A percentile compares a stretch with the other conserved stretches of the same genome.
Conservation (phyloP, 371 early-diverging fungal species). For the Mortierella sp. region DNA sequence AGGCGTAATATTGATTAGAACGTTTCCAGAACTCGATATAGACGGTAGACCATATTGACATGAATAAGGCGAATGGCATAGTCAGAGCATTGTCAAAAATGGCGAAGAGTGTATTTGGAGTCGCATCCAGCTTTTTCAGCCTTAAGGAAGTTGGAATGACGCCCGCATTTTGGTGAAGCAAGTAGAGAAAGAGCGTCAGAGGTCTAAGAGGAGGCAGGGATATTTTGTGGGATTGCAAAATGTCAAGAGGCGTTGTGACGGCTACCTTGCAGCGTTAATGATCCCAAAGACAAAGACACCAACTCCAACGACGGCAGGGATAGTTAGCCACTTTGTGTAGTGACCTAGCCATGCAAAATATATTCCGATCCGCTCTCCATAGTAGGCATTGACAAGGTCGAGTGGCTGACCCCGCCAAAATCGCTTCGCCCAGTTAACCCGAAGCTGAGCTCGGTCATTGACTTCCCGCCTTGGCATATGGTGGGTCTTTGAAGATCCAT, state of each 20-base stretch:
- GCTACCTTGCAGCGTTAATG: constrained; percentile 38
- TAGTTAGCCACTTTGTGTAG: constrained; percentile 56
- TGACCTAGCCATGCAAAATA: constrained; percentile 68
- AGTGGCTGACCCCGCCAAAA: constrained; percentile 53
- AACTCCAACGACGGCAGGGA: constrained; percentile 57
- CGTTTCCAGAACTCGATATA: constrained; percentile 76
- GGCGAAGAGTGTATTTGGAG: constrained; percentile 39
- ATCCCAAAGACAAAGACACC: constrained; percentile 61
- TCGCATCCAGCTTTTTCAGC: constrained; percentile 27
- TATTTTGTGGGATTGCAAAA: too few relatives aligned
- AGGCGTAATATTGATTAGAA: constrained; percentile 54
- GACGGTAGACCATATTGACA: constrained; percentile 65
- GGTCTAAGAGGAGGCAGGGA: too few relatives aligned
- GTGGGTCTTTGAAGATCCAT: constrained; percentile 24
- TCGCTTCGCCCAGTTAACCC: constrained; percentile 24
- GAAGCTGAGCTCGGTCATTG: constrained; percentile 37
- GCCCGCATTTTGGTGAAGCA: too few relatives aligned
- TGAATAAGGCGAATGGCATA: constrained; percentile 63
- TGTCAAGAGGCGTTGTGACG: too few relatives aligned
- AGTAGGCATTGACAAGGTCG: constrained; percentile 60
- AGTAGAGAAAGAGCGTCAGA: too few relatives aligned
- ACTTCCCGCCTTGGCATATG: constrained; percentile 8
- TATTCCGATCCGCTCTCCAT: constrained; percentile 66
- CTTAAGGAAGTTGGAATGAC: background rate
- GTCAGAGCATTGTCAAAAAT: constrained; percentile 68